Evolutionary conservation across 441 rosid species (phyloP).

Genomic region (Gossypium davidsonii): DNA sequence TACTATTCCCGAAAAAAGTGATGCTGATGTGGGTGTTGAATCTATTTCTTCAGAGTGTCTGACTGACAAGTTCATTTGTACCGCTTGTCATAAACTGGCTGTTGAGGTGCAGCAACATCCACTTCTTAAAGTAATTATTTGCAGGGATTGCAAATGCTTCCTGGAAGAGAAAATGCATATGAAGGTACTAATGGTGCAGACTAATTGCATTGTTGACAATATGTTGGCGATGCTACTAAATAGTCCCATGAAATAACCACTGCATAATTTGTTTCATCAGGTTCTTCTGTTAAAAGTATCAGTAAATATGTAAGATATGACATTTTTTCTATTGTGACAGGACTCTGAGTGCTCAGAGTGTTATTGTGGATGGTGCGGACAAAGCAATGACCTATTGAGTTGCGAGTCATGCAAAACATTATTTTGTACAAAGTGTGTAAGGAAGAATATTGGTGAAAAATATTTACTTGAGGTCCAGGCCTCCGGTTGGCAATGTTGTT

Average conservation of each 20-base stretch:
- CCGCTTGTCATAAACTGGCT: slow-evolving; percentile 67
- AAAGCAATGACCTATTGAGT: slow-evolving; percentile 53
- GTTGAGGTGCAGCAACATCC: slow-evolving; percentile 79
- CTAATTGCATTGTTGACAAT: slow-evolving; percentile 1
- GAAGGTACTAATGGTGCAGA: slow-evolving; percentile 48
- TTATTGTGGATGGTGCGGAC: slow-evolving; percentile 96
- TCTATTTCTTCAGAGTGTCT: slow-evolving; percentile 27
- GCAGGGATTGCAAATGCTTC: slow-evolving; percentile 75
- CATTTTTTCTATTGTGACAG: slow-evolving; percentile 32
- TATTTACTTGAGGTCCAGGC: slow-evolving; percentile 53
- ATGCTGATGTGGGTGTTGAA: slow-evolving; percentile 20
- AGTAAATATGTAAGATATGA: background rate
- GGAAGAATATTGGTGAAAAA: slow-evolving; percentile 78
- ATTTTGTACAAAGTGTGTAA: slow-evolving; percentile 74
- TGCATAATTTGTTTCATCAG: background rate
- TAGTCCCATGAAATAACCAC: background rate
- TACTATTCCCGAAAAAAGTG: slow-evolving; percentile 19
- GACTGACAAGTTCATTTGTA: slow-evolving; percentile 53
- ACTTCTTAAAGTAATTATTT: slow-evolving; percentile 73
- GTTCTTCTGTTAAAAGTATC: background rate
- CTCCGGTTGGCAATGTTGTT: slow-evolving; percentile 83
- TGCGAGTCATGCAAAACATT: slow-evolving; percentile 75
- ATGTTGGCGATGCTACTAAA: background rate
- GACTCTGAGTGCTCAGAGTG: slow-evolving; percentile 59
- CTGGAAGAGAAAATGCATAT: slow-evolving; percentile 56